Evolutionary conservation across 2,329 filamentous ascomycete genomes (phyloP), one percentile per base, ranked within the genome.

Genomic region (Alternaria arborescens): DNA sequence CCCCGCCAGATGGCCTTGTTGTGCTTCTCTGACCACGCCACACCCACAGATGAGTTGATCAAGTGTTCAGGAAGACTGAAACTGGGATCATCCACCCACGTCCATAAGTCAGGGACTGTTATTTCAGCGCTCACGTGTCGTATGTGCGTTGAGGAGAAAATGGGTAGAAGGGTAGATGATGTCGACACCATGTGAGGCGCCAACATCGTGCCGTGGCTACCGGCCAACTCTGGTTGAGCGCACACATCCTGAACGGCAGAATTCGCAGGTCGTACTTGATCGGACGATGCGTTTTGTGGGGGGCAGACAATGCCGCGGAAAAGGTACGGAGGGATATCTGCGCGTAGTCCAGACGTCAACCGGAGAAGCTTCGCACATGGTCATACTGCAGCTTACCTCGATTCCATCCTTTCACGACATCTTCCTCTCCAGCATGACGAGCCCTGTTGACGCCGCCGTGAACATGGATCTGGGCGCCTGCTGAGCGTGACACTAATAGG

Each of bases 1-100:
- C 43, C 43, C 24, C 43, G 24, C 43, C 43, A 46, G 43, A 46
- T 46, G 16, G 43, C 43, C 43, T 30, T 46, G 43, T 46, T 30
- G 26, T n/a, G 43, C 43, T 46, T 46, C 43, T 46, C 43, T 30
- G 43, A 46, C 26, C 43, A 46, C 26, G 43, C 43, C 10, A 46
- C 43, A 30, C 43, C 26, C 24, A 46, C 22, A 7, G 43, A 20
- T 10, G 43, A 46, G 43, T 46, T 46, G 11, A 46, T 26, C 26
- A 46, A 26, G 16, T 46, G 43, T 46, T 46, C 10, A 5, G 26
- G 43, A 1, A 46, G 43, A 8, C 22, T 46, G 5, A 46, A 46
- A 18, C 10, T 46, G 24, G 43, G 43, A 8, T 30, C 28, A 5
- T 46, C 43, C 24, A 30, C 43, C 43, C 43, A 30, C 24, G 26